Percentiles rank a stretch among this genome's conserved stretches.
phyloP scores from a whole-genome alignment of 805 yeast genomes.

The Suhomyces prunicola region DNA sequence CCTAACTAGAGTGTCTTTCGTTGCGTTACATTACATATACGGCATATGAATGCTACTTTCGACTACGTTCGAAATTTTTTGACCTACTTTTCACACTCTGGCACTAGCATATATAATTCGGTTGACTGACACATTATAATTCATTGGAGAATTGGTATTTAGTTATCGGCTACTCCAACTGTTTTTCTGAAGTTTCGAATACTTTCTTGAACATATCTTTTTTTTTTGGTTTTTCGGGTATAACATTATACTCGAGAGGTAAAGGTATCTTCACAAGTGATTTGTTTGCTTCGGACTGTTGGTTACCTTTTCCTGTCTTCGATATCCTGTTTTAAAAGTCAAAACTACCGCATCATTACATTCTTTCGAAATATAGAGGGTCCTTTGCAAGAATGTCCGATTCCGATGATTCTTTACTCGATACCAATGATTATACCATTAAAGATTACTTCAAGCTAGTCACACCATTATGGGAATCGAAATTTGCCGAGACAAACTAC shows the following conservation, averaged over 20 bases:
- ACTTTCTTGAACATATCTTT: not conserved
- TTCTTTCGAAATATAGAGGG: not conserved
- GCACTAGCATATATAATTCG: not conserved
- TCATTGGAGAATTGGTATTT: not conserved
- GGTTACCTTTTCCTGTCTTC: not conserved
- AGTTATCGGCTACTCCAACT: not conserved
- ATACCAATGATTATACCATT: constrained; percentile 12
- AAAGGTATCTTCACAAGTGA: not conserved
- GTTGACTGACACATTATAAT: not conserved
- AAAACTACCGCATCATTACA: not conserved
- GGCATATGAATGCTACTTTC: not conserved
- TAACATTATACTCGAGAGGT: not conserved
- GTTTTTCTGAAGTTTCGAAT: not conserved
- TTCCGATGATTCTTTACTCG: constrained; percentile 15
- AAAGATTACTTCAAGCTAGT: constrained; percentile 19
- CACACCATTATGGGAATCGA: constrained; percentile 14
- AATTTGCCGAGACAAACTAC: constrained; percentile 8
- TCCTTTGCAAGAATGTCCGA: constrained; percentile 14
- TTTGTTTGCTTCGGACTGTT: not conserved
- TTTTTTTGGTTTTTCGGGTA: not conserved
- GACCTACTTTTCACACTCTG: not conserved
- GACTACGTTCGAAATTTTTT: not conserved
- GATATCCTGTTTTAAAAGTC: not conserved
- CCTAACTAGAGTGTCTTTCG: not conserved
- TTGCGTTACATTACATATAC: not conserved